A percentile compares a stretch with the other conserved stretches of the same genome.
Conservation (phyloP, 1,284 basidiomycete genomes). For the Rhodotorula sp. region DNA sequence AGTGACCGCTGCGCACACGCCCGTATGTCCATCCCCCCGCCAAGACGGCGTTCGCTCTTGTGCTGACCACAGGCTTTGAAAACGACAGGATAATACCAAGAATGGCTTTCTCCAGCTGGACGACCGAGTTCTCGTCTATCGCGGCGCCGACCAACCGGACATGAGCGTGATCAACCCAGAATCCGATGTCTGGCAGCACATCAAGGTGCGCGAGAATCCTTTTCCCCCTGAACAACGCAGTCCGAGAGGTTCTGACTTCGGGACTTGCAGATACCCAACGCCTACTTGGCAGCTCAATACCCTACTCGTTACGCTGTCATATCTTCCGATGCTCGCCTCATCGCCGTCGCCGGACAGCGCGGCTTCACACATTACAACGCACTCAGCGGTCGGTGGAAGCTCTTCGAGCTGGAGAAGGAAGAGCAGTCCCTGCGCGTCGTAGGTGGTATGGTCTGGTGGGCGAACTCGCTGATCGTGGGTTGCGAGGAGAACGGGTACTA, state of each 20-base stretch:
- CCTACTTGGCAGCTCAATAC: slow-evolving; percentile 88
- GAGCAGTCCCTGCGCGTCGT: slow-evolving; percentile 84
- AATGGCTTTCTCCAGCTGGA: slow-evolving; percentile 96
- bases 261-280: slow-evolving; percentile 70
- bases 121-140: slow-evolving; percentile 75
- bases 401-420: slow-evolving; percentile 78
- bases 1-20: slow-evolving; percentile 84
- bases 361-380: slow-evolving; percentile 93
- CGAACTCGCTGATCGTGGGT: slow-evolving; percentile 89
- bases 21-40: slow-evolving; percentile 56
- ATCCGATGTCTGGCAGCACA: slow-evolving; percentile 94
- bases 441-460: slow-evolving; percentile 95
- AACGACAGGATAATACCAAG: slow-evolving; percentile 74
- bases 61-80: background rate
- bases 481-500: slow-evolving; percentile 57
- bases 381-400: slow-evolving; percentile 91
- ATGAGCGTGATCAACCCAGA: slow-evolving; percentile 99
- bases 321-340: slow-evolving; percentile 82
- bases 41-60: background rate
- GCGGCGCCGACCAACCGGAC: slow-evolving; percentile 95
- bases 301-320: slow-evolving; percentile 91
- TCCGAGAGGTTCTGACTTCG: background rate
- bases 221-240: background rate
- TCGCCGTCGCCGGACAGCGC: slow-evolving; percentile 87
- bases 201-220: slow-evolving; percentile 60